Percentiles rank a stretch among this genome's conserved stretches.
Conservation (phyloP, 768 basidiomycete species). For the Leccinum fibrillosum region DNA sequence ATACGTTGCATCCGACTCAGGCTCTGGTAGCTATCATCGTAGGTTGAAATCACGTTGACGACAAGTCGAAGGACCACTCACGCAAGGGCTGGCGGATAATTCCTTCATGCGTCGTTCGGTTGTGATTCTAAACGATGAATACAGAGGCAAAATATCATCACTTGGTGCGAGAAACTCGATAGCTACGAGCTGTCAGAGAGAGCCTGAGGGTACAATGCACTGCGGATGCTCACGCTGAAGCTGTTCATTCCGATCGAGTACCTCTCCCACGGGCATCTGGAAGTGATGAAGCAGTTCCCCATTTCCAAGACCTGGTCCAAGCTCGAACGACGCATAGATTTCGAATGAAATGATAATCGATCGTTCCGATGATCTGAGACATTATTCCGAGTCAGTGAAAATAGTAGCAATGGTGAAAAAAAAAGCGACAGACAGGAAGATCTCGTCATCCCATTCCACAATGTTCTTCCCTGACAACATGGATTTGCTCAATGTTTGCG, state of each 20-base stretch:
- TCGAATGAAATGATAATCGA: not conserved
- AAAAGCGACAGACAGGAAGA: not conserved
- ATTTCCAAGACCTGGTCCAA: not conserved
- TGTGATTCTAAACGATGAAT: not conserved
- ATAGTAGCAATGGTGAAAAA: not conserved
- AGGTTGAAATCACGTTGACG: not conserved
- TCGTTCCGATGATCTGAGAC: not conserved
- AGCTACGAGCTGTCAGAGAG: not conserved
- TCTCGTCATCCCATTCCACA: not conserved
- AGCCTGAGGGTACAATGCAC: no score
- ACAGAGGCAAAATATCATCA: not conserved
- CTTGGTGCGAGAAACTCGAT: not conserved
- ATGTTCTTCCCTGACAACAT: not conserved
- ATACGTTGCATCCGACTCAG: not conserved
- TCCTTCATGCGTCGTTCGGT: not conserved
- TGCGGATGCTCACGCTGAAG: no score
- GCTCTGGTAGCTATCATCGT: not conserved
- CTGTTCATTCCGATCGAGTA: no score
- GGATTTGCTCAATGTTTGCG: not conserved
- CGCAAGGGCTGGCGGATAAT: not conserved
- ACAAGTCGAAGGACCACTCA: not conserved
- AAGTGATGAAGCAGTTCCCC: not conserved
- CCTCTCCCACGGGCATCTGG: not conserved
- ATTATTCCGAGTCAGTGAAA: not conserved
- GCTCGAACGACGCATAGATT: not conserved